Conservation (phyloP, 345 rosid genomes). For the Geranium rotundifolium region DNA sequence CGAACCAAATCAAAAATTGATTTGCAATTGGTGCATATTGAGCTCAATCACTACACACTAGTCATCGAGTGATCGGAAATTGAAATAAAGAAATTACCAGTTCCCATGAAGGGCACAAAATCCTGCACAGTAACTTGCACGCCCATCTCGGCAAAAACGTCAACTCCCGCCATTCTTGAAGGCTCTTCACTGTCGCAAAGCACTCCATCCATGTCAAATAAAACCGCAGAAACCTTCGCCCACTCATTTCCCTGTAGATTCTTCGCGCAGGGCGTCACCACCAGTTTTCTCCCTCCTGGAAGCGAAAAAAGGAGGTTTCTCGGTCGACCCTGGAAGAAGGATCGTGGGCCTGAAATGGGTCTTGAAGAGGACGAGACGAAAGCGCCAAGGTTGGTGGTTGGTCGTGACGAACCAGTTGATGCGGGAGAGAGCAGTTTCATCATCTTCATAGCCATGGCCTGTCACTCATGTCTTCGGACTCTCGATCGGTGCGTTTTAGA, state of each 20-base stretch:
- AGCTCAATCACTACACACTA: too few species aligned
- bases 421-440: conserved; percentile 38
- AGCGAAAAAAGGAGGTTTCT: conserved; percentile 5
- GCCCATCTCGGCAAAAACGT: conserved; percentile 82
- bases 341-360: conserved; percentile 19
- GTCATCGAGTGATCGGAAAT: not conserved
- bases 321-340: conserved; percentile 14
- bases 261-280: conserved; percentile 32
- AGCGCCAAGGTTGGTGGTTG: conserved; percentile 13
- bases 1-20: not conserved
- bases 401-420: conserved; percentile 22
- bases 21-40: not conserved
- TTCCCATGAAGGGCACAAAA: conserved; percentile 84
- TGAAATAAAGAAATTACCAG: conserved; percentile 27
- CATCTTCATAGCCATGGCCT: conserved; percentile 16
- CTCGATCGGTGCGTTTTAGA: too few species aligned
- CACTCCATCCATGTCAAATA: conserved; percentile 95
- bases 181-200: conserved; percentile 75
- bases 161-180: conserved; percentile 86
- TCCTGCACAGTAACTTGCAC: conserved; percentile 70
- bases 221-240: conserved; percentile 88
- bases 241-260: conserved; percentile 36
- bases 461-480: too few species aligned
- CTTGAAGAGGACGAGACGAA: conserved; percentile 19
- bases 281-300: conserved; percentile 13